Conservation (phyloP, 148 eudicot genomes). For the Euryodendron excelsum region DNA sequence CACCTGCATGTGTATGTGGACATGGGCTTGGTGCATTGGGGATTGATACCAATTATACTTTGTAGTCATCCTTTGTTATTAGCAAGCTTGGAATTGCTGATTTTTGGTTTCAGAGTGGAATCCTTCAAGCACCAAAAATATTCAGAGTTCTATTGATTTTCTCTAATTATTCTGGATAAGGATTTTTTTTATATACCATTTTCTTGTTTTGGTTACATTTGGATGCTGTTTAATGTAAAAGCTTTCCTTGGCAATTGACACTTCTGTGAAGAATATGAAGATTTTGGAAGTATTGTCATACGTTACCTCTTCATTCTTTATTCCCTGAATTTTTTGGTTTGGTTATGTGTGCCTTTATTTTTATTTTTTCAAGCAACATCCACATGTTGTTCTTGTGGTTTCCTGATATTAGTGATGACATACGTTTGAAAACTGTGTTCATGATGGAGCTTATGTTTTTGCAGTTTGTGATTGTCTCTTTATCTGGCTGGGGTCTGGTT, state of each 20-base stretch:
- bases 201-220: not conserved
- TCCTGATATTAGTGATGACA: not conserved
- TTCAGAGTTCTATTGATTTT: not conserved
- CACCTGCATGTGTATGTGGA: not conserved
- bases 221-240: not conserved
- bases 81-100: not conserved
- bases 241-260: not conserved
- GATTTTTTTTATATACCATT: not conserved
- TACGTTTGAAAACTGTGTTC: not conserved
- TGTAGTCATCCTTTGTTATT: not conserved
- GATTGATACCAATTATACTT: not conserved
- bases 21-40: not conserved
- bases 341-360: not conserved
- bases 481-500: constrained; percentile 72
- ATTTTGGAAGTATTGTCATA: not conserved
- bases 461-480: constrained; percentile 82
- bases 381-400: not conserved
- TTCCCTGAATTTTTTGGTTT: not conserved
- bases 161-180: not conserved
- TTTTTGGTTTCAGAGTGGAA: not conserved
- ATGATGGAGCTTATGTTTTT: constrained; percentile 11
- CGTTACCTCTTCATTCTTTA: not conserved
- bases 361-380: not conserved
- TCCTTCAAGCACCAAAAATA: not conserved
- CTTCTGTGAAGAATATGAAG: not conserved